These are phyloP conservation scores for Apophysomyces ossiformis DNA, from an alignment of 371 early-diverging fungal species.

Conservation along the genomic window DNA sequence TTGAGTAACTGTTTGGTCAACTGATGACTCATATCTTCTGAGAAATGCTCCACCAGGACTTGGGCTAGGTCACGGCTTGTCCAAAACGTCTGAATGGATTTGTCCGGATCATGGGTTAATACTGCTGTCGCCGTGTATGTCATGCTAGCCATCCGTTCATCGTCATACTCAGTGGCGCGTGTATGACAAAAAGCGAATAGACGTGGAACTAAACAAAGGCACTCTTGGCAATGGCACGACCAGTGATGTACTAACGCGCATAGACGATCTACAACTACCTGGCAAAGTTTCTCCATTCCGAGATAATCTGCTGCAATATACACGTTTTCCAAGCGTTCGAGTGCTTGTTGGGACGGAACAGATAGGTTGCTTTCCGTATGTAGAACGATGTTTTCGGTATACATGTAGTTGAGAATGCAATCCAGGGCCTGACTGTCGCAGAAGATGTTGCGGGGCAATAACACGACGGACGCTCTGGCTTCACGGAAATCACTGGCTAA, in stretches of 20 bases:
- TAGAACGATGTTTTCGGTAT: slow-evolving; percentile 12
- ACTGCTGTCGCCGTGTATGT: slow-evolving; percentile 1
- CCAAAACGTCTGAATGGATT: slow-evolving; percentile 17
- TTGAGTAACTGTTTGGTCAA: slow-evolving; percentile 12
- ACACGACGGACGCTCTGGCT: slow-evolving; percentile 10
- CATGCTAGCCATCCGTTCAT: slow-evolving; percentile 11
- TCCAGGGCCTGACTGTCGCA: slow-evolving; percentile 13
- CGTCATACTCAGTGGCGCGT: slow-evolving; percentile 16
- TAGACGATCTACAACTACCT: slow-evolving; percentile 13
- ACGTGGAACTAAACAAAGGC: slow-evolving; percentile 23
- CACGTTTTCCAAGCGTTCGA: slow-evolving; percentile 26
- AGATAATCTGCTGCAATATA: slow-evolving; percentile 41
- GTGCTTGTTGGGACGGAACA: slow-evolving; percentile 13
- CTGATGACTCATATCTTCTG: slow-evolving; percentile 4
- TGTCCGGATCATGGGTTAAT: slow-evolving; percentile 21
- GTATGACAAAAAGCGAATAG: slow-evolving; percentile 23
- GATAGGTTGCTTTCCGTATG: slow-evolving; percentile 6
- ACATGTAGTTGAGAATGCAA: slow-evolving; percentile 17
- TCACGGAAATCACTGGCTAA: slow-evolving; percentile 20
- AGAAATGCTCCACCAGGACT: slow-evolving; percentile 3
- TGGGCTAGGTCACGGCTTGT: slow-evolving; percentile 16
- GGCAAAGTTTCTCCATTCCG: slow-evolving; percentile 37
- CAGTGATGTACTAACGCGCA: slow-evolving; percentile 25
- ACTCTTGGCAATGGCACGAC: slow-evolving; percentile 31
- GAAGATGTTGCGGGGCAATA: slow-evolving; percentile 15